These are phyloP conservation scores for Penstemon eatonii DNA, from an alignment of 257 asterid genomes.

Conservation along the genomic window DNA sequence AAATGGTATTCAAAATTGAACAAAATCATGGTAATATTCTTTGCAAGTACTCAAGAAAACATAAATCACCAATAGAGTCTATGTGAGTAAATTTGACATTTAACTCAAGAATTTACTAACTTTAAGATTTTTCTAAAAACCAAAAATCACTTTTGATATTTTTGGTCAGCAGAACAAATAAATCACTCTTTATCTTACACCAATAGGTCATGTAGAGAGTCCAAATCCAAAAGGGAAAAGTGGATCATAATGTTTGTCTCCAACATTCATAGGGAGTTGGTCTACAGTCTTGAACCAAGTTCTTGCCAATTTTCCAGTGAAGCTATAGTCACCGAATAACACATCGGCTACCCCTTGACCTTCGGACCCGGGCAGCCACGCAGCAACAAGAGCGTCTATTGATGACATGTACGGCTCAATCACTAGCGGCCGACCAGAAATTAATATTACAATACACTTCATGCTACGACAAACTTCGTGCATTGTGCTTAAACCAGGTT, in stretches of 20 bases:
- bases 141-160: no score
- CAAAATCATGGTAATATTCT: no score
- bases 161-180: neutral
- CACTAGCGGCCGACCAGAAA: constrained; percentile 49
- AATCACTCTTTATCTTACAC: neutral
- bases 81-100: no score
- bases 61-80: no score
- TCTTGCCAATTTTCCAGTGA: constrained; percentile 23
- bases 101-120: no score
- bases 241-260: constrained; percentile 34
- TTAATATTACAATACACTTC: constrained; percentile 45
- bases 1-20: no score
- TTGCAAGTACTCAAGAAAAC: no score
- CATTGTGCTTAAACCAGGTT: constrained; percentile 31
- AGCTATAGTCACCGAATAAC: constrained; percentile 21
- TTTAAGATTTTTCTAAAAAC: neutral
- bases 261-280: constrained; percentile 28
- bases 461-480: constrained; percentile 30
- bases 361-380: constrained; percentile 56
- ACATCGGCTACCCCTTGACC: constrained; percentile 49
- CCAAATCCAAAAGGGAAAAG: constrained; percentile 42
- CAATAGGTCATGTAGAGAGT: constrained; percentile 22
- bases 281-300: constrained; percentile 21
- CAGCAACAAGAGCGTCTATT: constrained; percentile 49
- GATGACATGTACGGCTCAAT: constrained; percentile 35